Base-by-base conservation (phyloP, 805 yeast genomes). In the Candida tibetensis region DNA sequence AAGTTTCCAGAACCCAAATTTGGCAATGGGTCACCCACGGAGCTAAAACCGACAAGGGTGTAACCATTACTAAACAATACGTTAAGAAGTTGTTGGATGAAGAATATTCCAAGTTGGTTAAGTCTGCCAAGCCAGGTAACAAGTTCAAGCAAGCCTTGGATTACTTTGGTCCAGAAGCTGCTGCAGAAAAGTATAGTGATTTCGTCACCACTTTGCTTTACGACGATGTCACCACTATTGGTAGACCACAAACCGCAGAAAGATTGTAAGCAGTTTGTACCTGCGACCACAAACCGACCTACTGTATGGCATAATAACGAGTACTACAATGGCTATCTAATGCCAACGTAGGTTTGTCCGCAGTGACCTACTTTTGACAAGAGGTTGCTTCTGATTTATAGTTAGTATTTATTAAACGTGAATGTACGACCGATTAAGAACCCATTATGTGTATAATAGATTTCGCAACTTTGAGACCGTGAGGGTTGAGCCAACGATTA, bases 11-110 rank as follows among this genome's bases (percentile, higher is more conserved):
- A 67, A 75, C 88, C 44, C 91, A 84, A 64, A 70, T 85, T 49
- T 81, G 81, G 73, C 88, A 86, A 58, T 85, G 95, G 95, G 85
- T 81, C 36, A 82, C 79, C 42, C 90, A 85, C 58, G 77, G 78
- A 31, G 83, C 79, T 31, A 64, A 57, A 39, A 72, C 77, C 39
- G 86, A 82, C 52, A 71, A 79, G 17, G 81, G 81, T 34, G 72
- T 68, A 37, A 64, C 53, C 18, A 72, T 84, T 25, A 80, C 85
- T 40, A 75, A 84, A 37, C 79, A 76, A 27, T 74, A 78, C 50
- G 79, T 83, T 34, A 53, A 70, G 27, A 60, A 65, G 46, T 67
- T 82, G 47, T 74, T 85, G 54, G 72, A 76, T 30, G 82, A 78
- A 48, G 85, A 81, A 61, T 82, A 76, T 47, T 70, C 66, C 19